A percentile compares a stretch with the other conserved stretches of the same genome.
These are phyloP conservation scores for Nigrospora osmanthi DNA, from an alignment of 2,329 filamentous ascomycete species.

Conservation along the genomic window DNA sequence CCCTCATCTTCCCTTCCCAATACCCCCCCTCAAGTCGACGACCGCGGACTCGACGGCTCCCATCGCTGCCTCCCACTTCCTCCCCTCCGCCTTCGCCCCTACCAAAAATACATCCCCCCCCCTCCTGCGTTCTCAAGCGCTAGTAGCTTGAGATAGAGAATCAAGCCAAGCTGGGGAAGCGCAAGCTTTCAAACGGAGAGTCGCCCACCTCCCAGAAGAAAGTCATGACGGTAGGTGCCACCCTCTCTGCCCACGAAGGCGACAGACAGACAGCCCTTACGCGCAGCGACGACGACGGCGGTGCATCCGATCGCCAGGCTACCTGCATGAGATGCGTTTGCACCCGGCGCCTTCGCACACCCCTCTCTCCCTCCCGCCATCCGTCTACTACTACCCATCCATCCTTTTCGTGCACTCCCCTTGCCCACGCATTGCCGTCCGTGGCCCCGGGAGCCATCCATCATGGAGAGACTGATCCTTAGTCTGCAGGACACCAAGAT, in stretches of 20 bases:
- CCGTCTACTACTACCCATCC: background rate
- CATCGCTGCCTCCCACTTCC: background rate
- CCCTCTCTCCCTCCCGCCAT: background rate
- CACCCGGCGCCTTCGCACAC: background rate
- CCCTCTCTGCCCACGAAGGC: background rate
- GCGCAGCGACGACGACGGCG: no score
- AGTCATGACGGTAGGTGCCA: slow-evolving; percentile 50
- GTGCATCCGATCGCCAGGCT: no score
- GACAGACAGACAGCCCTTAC: no score
- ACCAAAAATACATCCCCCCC: background rate
- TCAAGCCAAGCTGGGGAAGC: slow-evolving; percentile 55
- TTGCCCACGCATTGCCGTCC: background rate
- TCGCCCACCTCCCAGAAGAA: slow-evolving; percentile 48
- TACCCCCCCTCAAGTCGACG: no score
- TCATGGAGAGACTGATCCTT: slow-evolving; percentile 8
- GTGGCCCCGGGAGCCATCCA: background rate
- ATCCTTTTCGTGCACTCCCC: background rate
- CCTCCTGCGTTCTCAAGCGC: slow-evolving; percentile 4
- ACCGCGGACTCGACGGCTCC: background rate
- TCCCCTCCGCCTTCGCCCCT: background rate
- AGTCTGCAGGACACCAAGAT: slow-evolving; percentile 39
- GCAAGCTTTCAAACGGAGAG: slow-evolving; percentile 57
- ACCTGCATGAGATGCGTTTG: no score
- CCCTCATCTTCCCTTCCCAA: no score
- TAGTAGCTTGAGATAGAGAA: slow-evolving; percentile 11